Evolutionary conservation across 331 rosid genomes (phyloP), one percentile per base, ranked within the genome.

Genomic region (Pyrus hybrid): DNA sequence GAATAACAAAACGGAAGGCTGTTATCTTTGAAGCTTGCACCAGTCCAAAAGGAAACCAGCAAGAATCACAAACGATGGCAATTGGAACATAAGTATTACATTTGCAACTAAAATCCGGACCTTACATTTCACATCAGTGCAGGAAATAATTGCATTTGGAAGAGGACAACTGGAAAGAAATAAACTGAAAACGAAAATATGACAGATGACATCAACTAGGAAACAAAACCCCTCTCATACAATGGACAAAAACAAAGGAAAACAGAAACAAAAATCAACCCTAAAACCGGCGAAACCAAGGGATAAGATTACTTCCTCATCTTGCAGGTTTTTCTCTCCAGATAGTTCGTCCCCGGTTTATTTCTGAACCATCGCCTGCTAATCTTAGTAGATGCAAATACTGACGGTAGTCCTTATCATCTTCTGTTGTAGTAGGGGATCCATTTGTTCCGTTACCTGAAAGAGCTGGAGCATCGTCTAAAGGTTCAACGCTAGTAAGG

Each of bases 241-340:
- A 61, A 17, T 28, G 61, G 17, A 13, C 64, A 49, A 75, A 62
- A 43, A 74, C 33, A 29, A 8, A 25, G n/a, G 53, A 47, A 45
- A 56, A 18, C n/a, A 53, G 45, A 77, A 87, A 9, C n/a, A n/a
- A 67, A 62, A 62, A 76, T 5, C 67, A 60, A 20, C 41, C 58
- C 67, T 20, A 64, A 66, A 32, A 72, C 23, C 57, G 11, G 22
- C 17, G 61, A 68, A 56, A 16, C 70, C 78, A 62, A 81, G 74
- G 13, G 77, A 77, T 60, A 26, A 20, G 25, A 60, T 25, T 72
- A 61, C 35, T 43, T 77, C 79, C 32, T 94, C 83, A 86, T 88
- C 93, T 88, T 68, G 89, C 85, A 47, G 83, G 84, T 81, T 94
- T 94, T 87, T 89, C 89, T 83, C 99, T 88, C 99, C 99, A 94